Conservation (phyloP, 805 yeast genomes). For the Teunomyces funiuensis region DNA sequence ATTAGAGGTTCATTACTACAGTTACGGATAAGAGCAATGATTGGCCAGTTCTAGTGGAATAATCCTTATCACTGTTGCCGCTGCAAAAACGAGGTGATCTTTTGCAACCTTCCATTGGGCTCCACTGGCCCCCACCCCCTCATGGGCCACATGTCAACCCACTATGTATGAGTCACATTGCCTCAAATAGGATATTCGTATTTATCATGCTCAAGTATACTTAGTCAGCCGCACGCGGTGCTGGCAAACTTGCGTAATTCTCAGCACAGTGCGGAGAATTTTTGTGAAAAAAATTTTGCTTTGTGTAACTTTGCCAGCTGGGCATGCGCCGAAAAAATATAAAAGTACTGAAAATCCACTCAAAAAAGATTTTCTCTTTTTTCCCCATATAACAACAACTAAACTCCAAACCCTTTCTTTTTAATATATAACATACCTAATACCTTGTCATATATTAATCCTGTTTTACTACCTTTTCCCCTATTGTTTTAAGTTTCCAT, state of each 20-base stretch:
- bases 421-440: background rate
- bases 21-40: conserved; percentile 2
- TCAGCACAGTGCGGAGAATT: conserved; percentile 5
- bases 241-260: background rate
- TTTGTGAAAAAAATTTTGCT: background rate
- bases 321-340: conserved; percentile 5
- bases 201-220: conserved; percentile 3
- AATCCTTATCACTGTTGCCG: no score
- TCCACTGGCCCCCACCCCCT: background rate
- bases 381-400: conserved; percentile 9
- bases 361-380: conserved; percentile 3
- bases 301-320: conserved; percentile 5
- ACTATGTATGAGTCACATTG: background rate
- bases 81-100: no score
- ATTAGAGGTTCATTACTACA: conserved; percentile 2
- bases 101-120: background rate
- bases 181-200: conserved; percentile 1
- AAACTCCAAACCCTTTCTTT: conserved; percentile 1
- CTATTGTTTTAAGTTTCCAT: conserved; percentile 7
- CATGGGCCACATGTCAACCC: background rate
- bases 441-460: conserved; percentile 5
- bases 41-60: background rate
- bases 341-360: conserved; percentile 9
- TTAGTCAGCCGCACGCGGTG: background rate
- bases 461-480: conserved; percentile 3